phyloP scores from a whole-genome alignment of 352 stramenopile species.

The Globisporangium recalcitrans region DNA sequence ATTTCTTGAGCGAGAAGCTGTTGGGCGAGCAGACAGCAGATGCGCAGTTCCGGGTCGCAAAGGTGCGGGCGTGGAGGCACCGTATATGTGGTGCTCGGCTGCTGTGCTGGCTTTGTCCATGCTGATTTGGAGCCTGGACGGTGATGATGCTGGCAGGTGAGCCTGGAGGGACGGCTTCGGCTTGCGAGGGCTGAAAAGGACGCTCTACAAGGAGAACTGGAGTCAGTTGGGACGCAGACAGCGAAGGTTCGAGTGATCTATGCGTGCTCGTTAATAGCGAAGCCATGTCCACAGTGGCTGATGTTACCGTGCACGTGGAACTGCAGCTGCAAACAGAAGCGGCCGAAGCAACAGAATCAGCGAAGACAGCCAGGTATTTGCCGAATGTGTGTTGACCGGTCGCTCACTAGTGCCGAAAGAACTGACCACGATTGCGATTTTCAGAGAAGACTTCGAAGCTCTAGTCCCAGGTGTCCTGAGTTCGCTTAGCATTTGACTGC shows the following conservation, averaged over 20 bases:
- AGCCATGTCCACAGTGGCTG: background rate
- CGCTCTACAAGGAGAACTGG: background rate
- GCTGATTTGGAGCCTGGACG: too few species aligned
- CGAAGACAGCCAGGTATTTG: conserved; percentile 3
- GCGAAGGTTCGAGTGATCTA: background rate
- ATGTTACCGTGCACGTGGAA: background rate
- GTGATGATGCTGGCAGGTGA: background rate
- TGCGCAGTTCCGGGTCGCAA: background rate
- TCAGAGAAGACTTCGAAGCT: background rate
- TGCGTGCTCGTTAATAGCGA: background rate
- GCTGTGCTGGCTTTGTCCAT: background rate
- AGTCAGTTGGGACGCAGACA: background rate
- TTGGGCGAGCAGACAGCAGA: conserved; percentile 1
- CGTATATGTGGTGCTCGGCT: background rate
- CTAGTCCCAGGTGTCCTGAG: conserved; percentile 4
- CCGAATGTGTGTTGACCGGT: too few species aligned
- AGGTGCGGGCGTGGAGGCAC: background rate
- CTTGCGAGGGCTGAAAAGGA: background rate
- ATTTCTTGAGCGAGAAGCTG: conserved; percentile 13
- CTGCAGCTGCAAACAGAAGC: conserved; percentile 10
- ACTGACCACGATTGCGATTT: too few species aligned
- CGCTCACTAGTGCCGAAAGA: too few species aligned
- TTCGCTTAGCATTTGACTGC: background rate
- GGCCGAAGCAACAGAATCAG: background rate
- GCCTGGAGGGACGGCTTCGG: conserved; percentile 1